Percentiles rank a stretch among this genome's conserved stretches.
Evolutionary conservation across 169 alveolate genomes (phyloP).

Genomic region (Babesia sp.): DNA sequence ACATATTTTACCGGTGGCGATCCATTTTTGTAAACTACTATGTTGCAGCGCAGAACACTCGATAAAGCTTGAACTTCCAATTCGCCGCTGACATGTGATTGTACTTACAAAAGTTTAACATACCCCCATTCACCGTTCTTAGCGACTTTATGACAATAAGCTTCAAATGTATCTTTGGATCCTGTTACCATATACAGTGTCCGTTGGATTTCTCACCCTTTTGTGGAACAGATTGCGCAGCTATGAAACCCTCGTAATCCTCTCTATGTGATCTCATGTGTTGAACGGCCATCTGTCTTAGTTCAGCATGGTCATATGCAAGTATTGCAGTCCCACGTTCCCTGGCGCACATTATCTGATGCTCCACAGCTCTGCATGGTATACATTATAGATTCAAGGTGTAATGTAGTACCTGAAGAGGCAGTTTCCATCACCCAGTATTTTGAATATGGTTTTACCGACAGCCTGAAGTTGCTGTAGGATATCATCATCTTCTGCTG

Average conservation of each 20-base stretch:
- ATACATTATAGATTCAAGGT: no score
- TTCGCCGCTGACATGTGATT: slow-evolving; percentile 32
- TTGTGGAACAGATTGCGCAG: neutral
- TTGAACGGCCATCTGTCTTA: slow-evolving; percentile 27
- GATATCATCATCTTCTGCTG: slow-evolving; percentile 26
- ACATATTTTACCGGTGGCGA: slow-evolving; percentile 24
- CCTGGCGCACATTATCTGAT: slow-evolving; percentile 29
- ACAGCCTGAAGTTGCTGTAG: neutral
- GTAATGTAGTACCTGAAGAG: slow-evolving; percentile 36
- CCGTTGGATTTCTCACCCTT: neutral
- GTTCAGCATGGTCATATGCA: slow-evolving; percentile 19
- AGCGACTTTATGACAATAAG: slow-evolving; percentile 46
- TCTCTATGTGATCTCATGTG: slow-evolving; percentile 26
- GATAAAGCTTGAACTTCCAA: slow-evolving; percentile 43
- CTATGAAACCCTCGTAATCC: slow-evolving; percentile 31
- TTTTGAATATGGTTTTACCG: slow-evolving; percentile 13
- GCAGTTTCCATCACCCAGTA: slow-evolving; percentile 67
- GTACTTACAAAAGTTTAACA: neutral
- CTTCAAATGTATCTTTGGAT: slow-evolving; percentile 4
- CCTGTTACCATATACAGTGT: neutral
- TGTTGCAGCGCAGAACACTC: slow-evolving; percentile 28
- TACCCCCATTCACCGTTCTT: slow-evolving; percentile 68
- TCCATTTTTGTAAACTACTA: slow-evolving; percentile 23
- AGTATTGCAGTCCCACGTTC: slow-evolving; percentile 3
- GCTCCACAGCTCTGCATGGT: slow-evolving; percentile 45